A percentile compares a stretch with the other conserved stretches of the same genome.
Conservation (phyloP, 2,329 filamentous ascomycete species). For the Xylaria multiplex region DNA sequence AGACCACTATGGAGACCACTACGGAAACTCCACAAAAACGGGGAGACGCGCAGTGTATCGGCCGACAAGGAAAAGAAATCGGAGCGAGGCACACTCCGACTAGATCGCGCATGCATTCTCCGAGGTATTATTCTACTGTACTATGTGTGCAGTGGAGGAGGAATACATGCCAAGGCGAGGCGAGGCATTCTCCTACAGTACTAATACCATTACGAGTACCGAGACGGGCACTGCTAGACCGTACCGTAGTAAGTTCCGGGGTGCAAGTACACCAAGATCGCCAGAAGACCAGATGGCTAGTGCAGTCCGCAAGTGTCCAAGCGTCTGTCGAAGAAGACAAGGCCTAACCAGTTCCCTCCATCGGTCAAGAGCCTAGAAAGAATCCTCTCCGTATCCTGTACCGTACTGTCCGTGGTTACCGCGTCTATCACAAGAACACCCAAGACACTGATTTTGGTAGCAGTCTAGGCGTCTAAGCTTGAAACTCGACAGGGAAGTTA, state of each 20-base stretch:
- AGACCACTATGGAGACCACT: background rate
- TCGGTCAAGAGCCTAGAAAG: conserved; percentile 16
- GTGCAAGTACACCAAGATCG: conserved; percentile 31
- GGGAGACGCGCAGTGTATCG: background rate
- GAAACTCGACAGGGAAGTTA: background rate
- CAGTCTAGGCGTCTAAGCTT: background rate
- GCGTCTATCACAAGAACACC: conserved; percentile 9
- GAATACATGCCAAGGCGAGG: conserved; percentile 8
- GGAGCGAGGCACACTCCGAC: conserved; percentile 27
- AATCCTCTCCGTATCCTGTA: background rate
- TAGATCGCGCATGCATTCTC: conserved; percentile 8
- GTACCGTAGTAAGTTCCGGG: conserved; percentile 7
- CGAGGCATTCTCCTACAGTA: conserved; percentile 20
- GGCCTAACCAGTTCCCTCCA: conserved; percentile 6
- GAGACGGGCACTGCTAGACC: background rate
- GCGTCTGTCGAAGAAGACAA: background rate
- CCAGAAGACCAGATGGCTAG: background rate
- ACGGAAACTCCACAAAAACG: conserved; percentile 24
- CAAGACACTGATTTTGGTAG: conserved; percentile 1
- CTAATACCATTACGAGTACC: background rate
- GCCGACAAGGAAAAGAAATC: too few relatives aligned
- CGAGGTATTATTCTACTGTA: too few relatives aligned
- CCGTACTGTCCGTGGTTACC: too few relatives aligned
- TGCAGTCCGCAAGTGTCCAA: conserved; percentile 1
- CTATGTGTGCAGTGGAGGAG: too few relatives aligned